Evolutionary conservation across 2,329 filamentous ascomycete genomes (phyloP).

Genomic region (Trichoderma sp.): DNA sequence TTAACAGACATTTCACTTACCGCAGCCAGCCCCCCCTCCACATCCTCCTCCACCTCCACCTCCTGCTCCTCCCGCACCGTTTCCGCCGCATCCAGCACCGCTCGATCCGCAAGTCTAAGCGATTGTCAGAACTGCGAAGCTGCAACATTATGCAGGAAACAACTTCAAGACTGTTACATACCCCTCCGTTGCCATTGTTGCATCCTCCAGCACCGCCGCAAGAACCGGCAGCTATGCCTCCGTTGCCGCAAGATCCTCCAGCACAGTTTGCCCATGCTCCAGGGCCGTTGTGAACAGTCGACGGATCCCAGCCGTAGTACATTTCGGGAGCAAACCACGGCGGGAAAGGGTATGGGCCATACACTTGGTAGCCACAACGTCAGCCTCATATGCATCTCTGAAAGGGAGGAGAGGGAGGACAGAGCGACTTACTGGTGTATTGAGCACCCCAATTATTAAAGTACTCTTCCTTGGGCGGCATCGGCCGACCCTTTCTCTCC

Average conservation of each 20-base stretch:
- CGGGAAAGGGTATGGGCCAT: constrained; percentile 51
- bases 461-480: constrained; percentile 54
- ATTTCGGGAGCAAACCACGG: constrained; percentile 48
- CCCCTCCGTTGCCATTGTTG: constrained; percentile 26
- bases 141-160: background rate
- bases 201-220: constrained; percentile 34
- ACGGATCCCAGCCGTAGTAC: constrained; percentile 51
- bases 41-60: constrained; percentile 39
- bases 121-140: background rate
- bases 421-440: constrained; percentile 43
- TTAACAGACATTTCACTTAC: background rate
- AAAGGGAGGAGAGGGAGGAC: background rate
- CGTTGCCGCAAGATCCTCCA: constrained; percentile 51
- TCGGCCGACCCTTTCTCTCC: constrained; percentile 50
- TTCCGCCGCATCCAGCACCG: constrained; percentile 9
- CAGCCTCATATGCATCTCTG: background rate
- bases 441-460: constrained; percentile 58
- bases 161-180: background rate
- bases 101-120: constrained; percentile 18
- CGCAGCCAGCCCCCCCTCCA: constrained; percentile 34
- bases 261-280: constrained; percentile 47
- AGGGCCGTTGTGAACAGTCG: constrained; percentile 37
- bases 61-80: constrained; percentile 43
- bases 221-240: constrained; percentile 48
- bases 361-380: constrained; percentile 38